Conservation (phyloP, 2,329 filamentous ascomycete species). For the Verticillium klebahnii region DNA sequence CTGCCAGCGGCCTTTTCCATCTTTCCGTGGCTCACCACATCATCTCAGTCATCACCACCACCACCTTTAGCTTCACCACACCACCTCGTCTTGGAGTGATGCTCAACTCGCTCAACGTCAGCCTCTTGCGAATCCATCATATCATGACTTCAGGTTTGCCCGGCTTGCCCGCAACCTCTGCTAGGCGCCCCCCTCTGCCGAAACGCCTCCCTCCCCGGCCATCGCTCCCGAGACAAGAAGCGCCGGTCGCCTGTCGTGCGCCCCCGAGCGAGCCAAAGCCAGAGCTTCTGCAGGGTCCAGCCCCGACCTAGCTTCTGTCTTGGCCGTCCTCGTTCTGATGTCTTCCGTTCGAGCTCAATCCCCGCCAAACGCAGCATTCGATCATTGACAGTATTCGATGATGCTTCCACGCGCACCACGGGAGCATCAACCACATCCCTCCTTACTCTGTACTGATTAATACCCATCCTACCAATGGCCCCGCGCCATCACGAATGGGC, state of each 20-base stretch:
- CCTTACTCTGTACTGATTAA: not conserved
- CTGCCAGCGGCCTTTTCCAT: not conserved
- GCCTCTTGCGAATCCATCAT: not conserved
- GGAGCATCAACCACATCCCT: not conserved
- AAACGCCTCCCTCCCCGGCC: not conserved
- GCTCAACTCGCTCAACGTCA: not conserved
- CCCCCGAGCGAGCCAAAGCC: not conserved
- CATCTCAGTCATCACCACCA: not conserved
- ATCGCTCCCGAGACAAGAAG: not conserved
- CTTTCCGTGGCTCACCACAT: not conserved
- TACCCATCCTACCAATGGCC: not conserved
- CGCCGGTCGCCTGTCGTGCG: not conserved
- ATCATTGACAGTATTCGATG: not conserved
- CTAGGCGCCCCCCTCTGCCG: not conserved
- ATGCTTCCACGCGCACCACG: not conserved
- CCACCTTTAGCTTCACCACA: not conserved
- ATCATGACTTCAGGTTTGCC: not conserved
- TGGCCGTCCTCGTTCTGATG: not conserved
- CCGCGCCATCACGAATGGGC: not conserved
- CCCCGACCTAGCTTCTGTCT: not conserved
- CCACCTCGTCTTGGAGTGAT: not conserved
- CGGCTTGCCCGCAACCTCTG: not conserved
- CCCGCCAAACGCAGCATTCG: not conserved
- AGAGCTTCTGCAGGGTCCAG: not conserved
- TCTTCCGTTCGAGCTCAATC: not conserved